Percentiles rank a stretch among this genome's conserved stretches.
Conservation (phyloP, 306 rosid species). For the Quercus bicolor region DNA sequence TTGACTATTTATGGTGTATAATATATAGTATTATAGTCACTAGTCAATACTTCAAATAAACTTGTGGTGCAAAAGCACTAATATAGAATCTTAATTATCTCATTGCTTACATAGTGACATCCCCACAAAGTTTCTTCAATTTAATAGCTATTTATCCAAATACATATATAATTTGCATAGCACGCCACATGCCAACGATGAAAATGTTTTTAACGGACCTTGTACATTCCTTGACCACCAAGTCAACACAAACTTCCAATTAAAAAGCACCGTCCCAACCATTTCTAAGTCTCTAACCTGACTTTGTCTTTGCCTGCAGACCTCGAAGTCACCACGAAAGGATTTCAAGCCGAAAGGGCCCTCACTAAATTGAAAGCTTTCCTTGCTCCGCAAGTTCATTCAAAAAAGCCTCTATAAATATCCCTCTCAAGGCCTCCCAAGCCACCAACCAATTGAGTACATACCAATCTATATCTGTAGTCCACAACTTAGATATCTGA, state of each 20-base stretch:
- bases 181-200: too few relatives aligned
- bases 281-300: background rate
- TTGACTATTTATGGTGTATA: background rate
- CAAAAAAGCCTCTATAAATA: background rate
- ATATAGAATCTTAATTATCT: background rate
- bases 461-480: too few relatives aligned
- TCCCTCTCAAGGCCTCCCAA: background rate
- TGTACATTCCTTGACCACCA: background rate
- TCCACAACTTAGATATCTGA: too few relatives aligned
- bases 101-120: background rate
- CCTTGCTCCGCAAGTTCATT: background rate
- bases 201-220: too few relatives aligned
- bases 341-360: too few relatives aligned
- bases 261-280: background rate
- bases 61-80: background rate
- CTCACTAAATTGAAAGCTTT: too few relatives aligned
- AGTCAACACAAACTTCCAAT: background rate
- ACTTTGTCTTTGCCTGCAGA: background rate
- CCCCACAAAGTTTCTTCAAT: background rate
- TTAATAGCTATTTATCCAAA: too few relatives aligned
- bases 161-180: too few relatives aligned
- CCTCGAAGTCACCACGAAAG: background rate
- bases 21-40: background rate
- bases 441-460: background rate
- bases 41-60: background rate